A percentile compares a stretch with the other conserved stretches of the same genome.
Conservation (phyloP, 2,329 filamentous ascomycete genomes). For the Penicillium sp. region DNA sequence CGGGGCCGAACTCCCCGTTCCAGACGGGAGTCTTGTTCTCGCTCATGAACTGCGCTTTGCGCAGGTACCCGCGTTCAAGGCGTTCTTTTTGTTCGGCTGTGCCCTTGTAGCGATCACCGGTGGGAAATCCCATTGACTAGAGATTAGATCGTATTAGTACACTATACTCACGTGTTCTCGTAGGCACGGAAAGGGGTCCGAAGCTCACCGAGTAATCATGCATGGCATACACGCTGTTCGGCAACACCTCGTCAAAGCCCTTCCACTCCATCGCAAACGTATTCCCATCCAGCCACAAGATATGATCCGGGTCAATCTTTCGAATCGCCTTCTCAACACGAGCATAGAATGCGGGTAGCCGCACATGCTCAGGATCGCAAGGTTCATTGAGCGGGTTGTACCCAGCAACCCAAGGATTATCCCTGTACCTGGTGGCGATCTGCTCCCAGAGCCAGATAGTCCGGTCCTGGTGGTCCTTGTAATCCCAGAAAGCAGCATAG, state of each 20-base stretch:
- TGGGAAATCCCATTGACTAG: slow-evolving; percentile 46
- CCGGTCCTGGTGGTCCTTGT: slow-evolving; percentile 53
- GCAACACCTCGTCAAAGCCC: slow-evolving; percentile 45
- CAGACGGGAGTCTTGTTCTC: slow-evolving; percentile 47
- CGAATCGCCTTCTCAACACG: slow-evolving; percentile 50
- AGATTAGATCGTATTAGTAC: background rate
- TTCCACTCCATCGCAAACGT: slow-evolving; percentile 50
- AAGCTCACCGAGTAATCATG: slow-evolving; percentile 44
- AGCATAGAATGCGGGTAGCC: slow-evolving; percentile 50
- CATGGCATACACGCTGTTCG: slow-evolving; percentile 49
- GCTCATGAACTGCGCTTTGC: slow-evolving; percentile 52
- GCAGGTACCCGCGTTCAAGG: slow-evolving; percentile 45
- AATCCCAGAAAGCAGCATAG: slow-evolving; percentile 53
- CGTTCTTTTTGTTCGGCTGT: slow-evolving; percentile 43
- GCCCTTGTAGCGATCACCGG: slow-evolving; percentile 42
- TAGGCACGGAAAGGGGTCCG: background rate
- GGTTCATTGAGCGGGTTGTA: slow-evolving; percentile 57
- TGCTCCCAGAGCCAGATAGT: slow-evolving; percentile 53
- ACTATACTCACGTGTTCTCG: background rate
- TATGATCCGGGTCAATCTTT: slow-evolving; percentile 48
- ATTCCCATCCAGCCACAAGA: slow-evolving; percentile 49
- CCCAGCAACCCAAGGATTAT: slow-evolving; percentile 51
- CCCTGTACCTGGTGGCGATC: slow-evolving; percentile 47
- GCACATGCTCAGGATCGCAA: slow-evolving; percentile 49
- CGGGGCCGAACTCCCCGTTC: slow-evolving; percentile 56